These are phyloP conservation scores for Lolium multiflorum DNA, from an alignment of 176 grass and related monocot species.

Conservation along the genomic window DNA sequence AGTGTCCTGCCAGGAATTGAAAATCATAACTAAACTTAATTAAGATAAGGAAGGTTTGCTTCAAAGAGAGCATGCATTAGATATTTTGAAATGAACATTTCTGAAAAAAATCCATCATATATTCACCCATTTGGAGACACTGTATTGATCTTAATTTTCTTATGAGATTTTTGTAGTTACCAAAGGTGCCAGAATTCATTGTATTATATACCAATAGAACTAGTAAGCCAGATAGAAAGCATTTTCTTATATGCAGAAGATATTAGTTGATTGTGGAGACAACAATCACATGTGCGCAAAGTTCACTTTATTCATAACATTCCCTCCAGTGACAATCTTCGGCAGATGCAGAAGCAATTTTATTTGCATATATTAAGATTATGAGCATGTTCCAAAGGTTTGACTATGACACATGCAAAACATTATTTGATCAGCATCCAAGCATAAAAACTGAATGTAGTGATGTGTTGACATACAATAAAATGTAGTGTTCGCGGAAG, in stretches of 20 bases:
- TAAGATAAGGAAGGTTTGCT: conserved; percentile 12
- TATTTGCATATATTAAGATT: background rate
- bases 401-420: background rate
- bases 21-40: conserved; percentile 20
- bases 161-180: conserved; percentile 22
- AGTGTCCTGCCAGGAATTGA: background rate
- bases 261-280: background rate
- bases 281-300: background rate
- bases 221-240: background rate
- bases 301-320: conserved; percentile 4
- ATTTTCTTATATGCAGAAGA: conserved; percentile 7
- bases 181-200: background rate
- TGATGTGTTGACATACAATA: conserved; percentile 54
- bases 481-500: conserved; percentile 77
- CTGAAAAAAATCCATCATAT: background rate
- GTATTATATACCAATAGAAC: conserved; percentile 8
- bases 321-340: background rate
- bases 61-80: conserved; percentile 1
- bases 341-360: background rate
- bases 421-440: conserved; percentile 5
- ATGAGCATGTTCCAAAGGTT: background rate
- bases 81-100: background rate
- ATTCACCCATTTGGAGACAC: conserved; percentile 27
- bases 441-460: conserved; percentile 32
- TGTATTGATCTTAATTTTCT: conserved; percentile 14